phyloP scores from a whole-genome alignment of 495 filamentous ascomycete genomes.

The Aspergillus campestris region DNA sequence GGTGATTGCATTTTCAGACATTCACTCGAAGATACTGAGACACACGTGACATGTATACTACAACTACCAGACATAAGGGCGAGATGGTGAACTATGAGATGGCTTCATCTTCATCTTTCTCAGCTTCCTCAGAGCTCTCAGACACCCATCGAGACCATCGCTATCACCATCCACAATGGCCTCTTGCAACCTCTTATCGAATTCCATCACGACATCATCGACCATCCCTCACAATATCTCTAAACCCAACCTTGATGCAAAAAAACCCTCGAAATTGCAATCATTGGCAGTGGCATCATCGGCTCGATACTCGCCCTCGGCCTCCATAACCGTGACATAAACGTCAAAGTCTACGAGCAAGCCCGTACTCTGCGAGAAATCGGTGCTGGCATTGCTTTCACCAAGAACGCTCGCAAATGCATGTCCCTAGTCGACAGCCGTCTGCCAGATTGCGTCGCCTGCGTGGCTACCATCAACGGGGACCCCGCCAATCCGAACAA shows the following conservation, averaged over 20 bases:
- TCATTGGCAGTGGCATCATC: constrained; percentile 39
- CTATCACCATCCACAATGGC: too few species aligned
- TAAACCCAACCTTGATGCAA: not conserved
- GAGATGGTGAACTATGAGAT: too few species aligned
- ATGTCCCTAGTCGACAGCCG: constrained; percentile 17
- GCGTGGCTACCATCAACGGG: constrained; percentile 14
- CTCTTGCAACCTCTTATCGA: too few species aligned
- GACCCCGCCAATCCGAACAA: constrained; percentile 11
- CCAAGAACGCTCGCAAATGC: constrained; percentile 20
- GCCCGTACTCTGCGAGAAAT: constrained; percentile 26
- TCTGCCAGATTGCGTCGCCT: constrained; percentile 8
- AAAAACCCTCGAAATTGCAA: constrained; percentile 20
- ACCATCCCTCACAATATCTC: not conserved
- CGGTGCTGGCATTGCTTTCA: constrained; percentile 41
- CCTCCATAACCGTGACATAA: constrained; percentile 24
- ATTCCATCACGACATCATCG: too few species aligned
- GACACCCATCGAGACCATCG: too few species aligned
- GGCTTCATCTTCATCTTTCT: too few species aligned
- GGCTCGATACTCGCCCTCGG: constrained; percentile 32
- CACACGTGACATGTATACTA: too few species aligned
- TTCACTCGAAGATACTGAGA: too few species aligned
- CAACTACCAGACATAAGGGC: too few species aligned
- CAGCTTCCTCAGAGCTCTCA: too few species aligned
- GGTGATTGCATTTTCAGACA: too few species aligned
- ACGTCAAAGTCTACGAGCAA: constrained; percentile 36